Percentiles rank a stretch among this genome's conserved stretches.
These are phyloP conservation scores for Didymella segeticola DNA, from an alignment of 2,329 filamentous ascomycete genomes.

Conservation along the genomic window DNA sequence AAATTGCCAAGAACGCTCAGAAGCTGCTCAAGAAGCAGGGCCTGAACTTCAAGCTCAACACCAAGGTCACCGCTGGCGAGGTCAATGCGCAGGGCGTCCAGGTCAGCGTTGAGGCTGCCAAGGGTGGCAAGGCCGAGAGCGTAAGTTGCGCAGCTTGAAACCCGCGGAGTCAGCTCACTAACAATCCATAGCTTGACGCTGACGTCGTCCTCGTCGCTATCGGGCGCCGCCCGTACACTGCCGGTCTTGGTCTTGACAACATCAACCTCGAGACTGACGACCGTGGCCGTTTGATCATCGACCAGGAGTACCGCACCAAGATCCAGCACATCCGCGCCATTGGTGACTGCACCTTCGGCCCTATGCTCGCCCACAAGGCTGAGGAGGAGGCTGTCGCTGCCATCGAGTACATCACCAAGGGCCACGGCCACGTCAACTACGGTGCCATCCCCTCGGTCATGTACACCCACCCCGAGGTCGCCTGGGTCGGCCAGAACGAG, in stretches of 20 bases:
- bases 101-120: constrained; percentile 87
- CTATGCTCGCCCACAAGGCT: constrained; percentile 99
- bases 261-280: constrained; percentile 91
- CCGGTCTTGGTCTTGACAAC: constrained; percentile 90
- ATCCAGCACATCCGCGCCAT: constrained; percentile 95
- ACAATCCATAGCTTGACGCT: constrained; percentile 73
- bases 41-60: constrained; percentile 97
- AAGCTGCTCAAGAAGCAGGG: constrained; percentile 97
- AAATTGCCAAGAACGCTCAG: constrained; percentile 89
- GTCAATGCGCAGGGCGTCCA: constrained; percentile 77
- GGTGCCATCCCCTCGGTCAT: constrained; percentile 96
- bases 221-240: constrained; percentile 92
- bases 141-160: constrained; percentile 59
- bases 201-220: constrained; percentile 97
- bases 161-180: constrained; percentile 9
- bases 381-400: constrained; percentile 97
- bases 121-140: constrained; percentile 93
- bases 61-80: constrained; percentile 90
- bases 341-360: constrained; percentile 94
- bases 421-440: constrained; percentile 98
- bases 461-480: constrained; percentile 99
- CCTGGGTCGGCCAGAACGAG: constrained; percentile 98
- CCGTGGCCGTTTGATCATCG: constrained; percentile 92
- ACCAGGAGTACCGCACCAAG: constrained; percentile 99
- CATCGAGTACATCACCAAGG: constrained; percentile 97